A percentile compares a stretch with the other conserved stretches of the same genome.
Conservation (phyloP, 768 basidiomycete species). For the Coprinopsis marcescibilis region DNA sequence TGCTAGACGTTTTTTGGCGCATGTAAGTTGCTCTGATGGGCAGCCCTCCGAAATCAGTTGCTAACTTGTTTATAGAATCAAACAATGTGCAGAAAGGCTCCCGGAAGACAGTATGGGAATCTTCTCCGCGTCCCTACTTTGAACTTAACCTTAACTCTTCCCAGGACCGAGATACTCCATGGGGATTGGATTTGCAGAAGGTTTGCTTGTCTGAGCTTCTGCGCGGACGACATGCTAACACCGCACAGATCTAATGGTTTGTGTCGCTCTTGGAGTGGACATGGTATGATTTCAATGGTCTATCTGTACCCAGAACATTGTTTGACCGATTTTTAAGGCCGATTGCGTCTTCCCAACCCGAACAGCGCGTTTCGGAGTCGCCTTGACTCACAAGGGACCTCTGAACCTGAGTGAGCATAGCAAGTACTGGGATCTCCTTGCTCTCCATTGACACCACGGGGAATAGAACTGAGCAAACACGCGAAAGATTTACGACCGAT, state of each 20-base stretch:
- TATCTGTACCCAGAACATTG: slow-evolving; percentile 1
- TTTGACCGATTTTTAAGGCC: slow-evolving; percentile 50
- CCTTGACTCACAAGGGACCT: slow-evolving; percentile 75
- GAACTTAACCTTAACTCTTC: slow-evolving; percentile 7
- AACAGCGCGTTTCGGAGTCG: slow-evolving; percentile 88
- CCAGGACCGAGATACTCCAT: slow-evolving; percentile 86
- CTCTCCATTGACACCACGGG: background rate
- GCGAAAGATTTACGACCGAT: slow-evolving; percentile 65
- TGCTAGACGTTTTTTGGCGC: slow-evolving; percentile 76
- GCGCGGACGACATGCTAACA: background rate
- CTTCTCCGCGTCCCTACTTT: background rate
- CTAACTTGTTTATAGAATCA: slow-evolving; percentile 45
- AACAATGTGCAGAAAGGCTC: slow-evolving; percentile 73
- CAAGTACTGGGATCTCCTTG: background rate
- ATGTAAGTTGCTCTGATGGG: slow-evolving; percentile 52
- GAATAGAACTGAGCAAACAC: slow-evolving; percentile 61
- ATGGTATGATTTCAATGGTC: slow-evolving; percentile 51
- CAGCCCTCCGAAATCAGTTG: background rate
- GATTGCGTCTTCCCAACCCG: slow-evolving; percentile 93
- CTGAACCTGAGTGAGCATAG: slow-evolving; percentile 66
- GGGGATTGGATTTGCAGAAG: slow-evolving; percentile 92
- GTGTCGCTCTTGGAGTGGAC: slow-evolving; percentile 87
- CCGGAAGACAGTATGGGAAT: slow-evolving; percentile 65
- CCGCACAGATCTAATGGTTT: slow-evolving; percentile 72
- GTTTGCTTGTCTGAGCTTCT: slow-evolving; percentile 27